Conservation (phyloP, 148 eudicot genomes). For the Pouteria glomerata region DNA sequence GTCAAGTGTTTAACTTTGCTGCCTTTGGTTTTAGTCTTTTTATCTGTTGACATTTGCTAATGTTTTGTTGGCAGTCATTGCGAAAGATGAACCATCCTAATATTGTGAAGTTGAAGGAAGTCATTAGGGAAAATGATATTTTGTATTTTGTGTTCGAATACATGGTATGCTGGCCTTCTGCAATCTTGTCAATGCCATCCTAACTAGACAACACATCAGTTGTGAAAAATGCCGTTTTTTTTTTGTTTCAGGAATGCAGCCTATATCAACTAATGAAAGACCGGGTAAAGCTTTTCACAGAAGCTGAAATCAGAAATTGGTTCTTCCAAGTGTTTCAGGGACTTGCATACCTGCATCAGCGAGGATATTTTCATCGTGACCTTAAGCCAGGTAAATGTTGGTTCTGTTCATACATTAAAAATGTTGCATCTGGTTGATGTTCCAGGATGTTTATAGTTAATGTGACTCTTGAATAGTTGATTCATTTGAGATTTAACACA, state of each 20-base stretch:
- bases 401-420: neutral
- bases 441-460: neutral
- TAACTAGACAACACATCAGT: neutral
- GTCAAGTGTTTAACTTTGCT: neutral
- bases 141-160: slow-evolving; percentile 89
- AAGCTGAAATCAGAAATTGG: slow-evolving; percentile 84
- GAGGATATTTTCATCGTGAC: slow-evolving; percentile 95
- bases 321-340: slow-evolving; percentile 97
- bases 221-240: neutral
- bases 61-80: slow-evolving; percentile 51
- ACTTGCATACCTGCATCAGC: slow-evolving; percentile 91
- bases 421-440: slow-evolving; percentile 1
- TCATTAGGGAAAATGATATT: slow-evolving; percentile 72
- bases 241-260: slow-evolving; percentile 58
- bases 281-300: slow-evolving; percentile 64
- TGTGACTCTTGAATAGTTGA: neutral
- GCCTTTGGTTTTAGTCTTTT: neutral
- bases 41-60: neutral
- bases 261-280: slow-evolving; percentile 81
- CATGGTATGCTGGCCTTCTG: slow-evolving; percentile 45
- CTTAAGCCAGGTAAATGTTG: slow-evolving; percentile 72
- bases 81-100: slow-evolving; percentile 89
- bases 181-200: neutral
- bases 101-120: slow-evolving; percentile 95
- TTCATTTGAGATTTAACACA: neutral